phyloP scores from a whole-genome alignment of 2,329 filamentous ascomycete species.

The Aspergillus hortae region DNA sequence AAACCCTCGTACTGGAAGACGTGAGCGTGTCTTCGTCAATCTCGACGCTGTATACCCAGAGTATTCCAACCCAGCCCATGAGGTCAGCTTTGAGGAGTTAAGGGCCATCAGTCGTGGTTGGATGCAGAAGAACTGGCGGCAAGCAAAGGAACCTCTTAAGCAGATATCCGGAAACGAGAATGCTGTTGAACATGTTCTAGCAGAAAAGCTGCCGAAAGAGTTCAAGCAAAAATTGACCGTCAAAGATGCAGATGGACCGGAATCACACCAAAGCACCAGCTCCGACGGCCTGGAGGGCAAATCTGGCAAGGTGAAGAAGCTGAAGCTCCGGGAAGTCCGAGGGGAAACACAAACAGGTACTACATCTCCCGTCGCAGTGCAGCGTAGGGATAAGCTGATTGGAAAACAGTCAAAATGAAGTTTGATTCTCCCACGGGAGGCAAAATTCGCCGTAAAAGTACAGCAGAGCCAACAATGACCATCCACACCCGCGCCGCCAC shows the following conservation, averaged over 20 bases:
- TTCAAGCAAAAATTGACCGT: constrained; percentile 31
- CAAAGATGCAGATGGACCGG: constrained; percentile 17
- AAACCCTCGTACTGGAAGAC: constrained; percentile 77
- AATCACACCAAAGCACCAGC: constrained; percentile 9
- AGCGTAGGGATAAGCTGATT: neutral
- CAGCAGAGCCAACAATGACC: constrained; percentile 91
- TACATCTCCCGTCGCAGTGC: constrained; percentile 24
- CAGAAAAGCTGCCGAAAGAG: constrained; percentile 26
- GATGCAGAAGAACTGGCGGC: constrained; percentile 53
- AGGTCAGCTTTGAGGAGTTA: constrained; percentile 89
- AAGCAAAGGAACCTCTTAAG: constrained; percentile 52
- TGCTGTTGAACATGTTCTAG: constrained; percentile 15
- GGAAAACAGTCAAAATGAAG: constrained; percentile 75
- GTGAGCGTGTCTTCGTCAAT: constrained; percentile 83
- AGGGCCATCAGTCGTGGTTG: constrained; percentile 73
- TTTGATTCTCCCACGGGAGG: constrained; percentile 82
- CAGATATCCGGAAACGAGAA: constrained; percentile 45
- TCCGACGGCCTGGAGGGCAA: constrained; percentile 22
- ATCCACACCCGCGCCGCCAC: constrained; percentile 92
- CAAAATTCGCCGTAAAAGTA: constrained; percentile 76
- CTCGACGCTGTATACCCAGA: constrained; percentile 82
- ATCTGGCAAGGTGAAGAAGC: constrained; percentile 56
- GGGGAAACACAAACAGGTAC: constrained; percentile 85
- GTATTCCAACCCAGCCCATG: constrained; percentile 64
- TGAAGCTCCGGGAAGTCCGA: constrained; percentile 80